These are phyloP conservation scores for Aspergillus niger DNA, from an alignment of 2,329 filamentous ascomycete genomes.

Conservation along the genomic window DNA sequence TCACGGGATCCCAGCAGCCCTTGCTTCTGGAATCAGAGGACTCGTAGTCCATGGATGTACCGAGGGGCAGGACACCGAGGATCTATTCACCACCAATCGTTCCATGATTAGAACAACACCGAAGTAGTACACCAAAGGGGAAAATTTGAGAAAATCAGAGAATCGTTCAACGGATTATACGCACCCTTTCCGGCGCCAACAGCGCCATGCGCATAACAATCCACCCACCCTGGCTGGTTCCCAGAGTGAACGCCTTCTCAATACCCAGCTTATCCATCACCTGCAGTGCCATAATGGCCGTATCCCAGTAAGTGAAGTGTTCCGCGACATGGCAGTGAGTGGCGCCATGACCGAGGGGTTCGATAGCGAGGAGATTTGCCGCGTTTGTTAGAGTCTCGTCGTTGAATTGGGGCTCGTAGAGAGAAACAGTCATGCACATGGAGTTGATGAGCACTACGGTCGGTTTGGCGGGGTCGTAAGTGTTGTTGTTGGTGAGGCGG, in stretches of 20 bases:
- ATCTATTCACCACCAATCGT: conserved; percentile 39
- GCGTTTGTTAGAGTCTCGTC: conserved; percentile 36
- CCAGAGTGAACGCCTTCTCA: conserved; percentile 50
- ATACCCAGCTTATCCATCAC: conserved; percentile 55
- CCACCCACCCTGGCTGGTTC: conserved; percentile 59
- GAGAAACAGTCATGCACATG: conserved; percentile 52
- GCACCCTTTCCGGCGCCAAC: conserved; percentile 51
- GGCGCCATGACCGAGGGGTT: conserved; percentile 56
- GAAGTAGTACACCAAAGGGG: no score
- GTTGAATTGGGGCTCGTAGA: conserved; percentile 47
- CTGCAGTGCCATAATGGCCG: conserved; percentile 56
- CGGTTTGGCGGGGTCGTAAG: conserved; percentile 52
- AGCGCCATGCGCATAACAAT: conserved; percentile 56
- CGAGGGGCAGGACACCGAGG: conserved; percentile 53
- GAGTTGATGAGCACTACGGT: conserved; percentile 56
- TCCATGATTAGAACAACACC: no score
- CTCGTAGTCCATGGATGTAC: conserved; percentile 56
- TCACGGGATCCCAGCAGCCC: conserved; percentile 52
- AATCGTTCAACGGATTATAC: neutral
- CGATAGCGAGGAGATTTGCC: conserved; percentile 57
- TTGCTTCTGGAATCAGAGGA: conserved; percentile 45
- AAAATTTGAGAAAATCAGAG: no score
- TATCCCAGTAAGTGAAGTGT: conserved; percentile 59
- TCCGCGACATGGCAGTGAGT: conserved; percentile 45
- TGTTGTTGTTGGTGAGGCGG: conserved; percentile 44